These are phyloP conservation scores for Lignosus rhinocerotis DNA, from an alignment of 1,284 basidiomycete species.

Conservation along the genomic window DNA sequence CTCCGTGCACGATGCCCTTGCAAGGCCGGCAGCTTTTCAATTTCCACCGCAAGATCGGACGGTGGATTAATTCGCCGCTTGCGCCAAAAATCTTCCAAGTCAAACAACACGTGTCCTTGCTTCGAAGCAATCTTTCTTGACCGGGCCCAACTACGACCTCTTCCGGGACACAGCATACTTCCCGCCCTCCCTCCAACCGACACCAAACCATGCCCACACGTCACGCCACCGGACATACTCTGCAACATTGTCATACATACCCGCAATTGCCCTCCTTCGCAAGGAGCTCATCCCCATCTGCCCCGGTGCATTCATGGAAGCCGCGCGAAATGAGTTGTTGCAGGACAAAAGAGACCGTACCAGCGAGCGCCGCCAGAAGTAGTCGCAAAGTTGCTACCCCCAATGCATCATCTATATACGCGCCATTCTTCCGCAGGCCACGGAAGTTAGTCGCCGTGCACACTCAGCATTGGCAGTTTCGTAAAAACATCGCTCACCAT, in stretches of 20 bases:
- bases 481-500: neutral
- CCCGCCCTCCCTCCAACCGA: neutral
- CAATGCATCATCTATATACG: neutral
- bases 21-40: too few relatives aligned
- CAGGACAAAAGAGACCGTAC: neutral
- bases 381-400: neutral
- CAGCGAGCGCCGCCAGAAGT: neutral
- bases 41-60: too few relatives aligned
- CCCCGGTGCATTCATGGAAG: neutral
- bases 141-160: neutral
- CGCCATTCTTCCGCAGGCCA: neutral
- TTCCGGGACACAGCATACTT: neutral
- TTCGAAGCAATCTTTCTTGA: neutral
- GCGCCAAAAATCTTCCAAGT: neutral
- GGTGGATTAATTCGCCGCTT: neutral
- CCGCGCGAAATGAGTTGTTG: neutral
- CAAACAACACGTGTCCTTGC: constrained; percentile 7
- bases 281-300: neutral
- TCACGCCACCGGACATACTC: neutral
- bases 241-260: neutral
- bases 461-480: neutral
- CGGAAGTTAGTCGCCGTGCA: neutral
- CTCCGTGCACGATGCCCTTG: constrained; percentile 5
- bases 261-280: neutral
- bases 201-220: neutral